phyloP scores from a whole-genome alignment of 2,329 filamentous ascomycete genomes.

The Chaetomium sp. region DNA sequence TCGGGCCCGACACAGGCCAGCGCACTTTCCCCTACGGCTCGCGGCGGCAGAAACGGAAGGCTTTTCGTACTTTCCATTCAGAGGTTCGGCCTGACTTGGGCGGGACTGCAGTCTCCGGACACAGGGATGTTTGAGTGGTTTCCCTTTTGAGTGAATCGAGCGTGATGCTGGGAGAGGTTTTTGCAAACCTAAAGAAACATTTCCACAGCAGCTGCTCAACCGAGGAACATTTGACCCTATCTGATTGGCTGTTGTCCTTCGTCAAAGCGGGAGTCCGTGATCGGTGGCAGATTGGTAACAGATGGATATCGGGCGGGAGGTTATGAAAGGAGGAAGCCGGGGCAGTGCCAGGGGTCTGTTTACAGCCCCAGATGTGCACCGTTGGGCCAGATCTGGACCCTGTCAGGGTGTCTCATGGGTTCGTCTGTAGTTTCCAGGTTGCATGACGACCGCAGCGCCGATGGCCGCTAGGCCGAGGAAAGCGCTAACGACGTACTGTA shows the following conservation, averaged over 20 bases:
- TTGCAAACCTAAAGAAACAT: constrained; percentile 1
- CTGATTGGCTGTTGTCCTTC: constrained; percentile 14
- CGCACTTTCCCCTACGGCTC: constrained; percentile 1
- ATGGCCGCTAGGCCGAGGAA: neutral
- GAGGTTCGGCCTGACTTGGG: constrained; percentile 2
- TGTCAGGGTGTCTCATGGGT: neutral
- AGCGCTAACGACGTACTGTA: neutral
- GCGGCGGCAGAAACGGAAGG: constrained; percentile 1
- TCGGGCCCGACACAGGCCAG: neutral
- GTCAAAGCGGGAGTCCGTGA: neutral
- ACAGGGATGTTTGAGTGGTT: neutral
- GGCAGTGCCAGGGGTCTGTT: neutral
- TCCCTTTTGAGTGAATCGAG: neutral
- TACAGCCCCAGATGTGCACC: neutral
- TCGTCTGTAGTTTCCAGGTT: too few species aligned
- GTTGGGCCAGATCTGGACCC: neutral
- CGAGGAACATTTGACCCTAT: constrained; percentile 1
- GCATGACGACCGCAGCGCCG: neutral
- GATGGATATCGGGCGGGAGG: neutral
- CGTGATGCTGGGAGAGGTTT: neutral
- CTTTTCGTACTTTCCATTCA: constrained; percentile 15
- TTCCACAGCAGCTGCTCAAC: constrained; percentile 7
- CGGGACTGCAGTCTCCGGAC: constrained; percentile 1
- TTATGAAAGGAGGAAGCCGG: neutral
- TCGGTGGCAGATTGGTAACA: neutral